A percentile compares a stretch with the other conserved stretches of the same genome.
phyloP scores from a whole-genome alignment of 2,329 filamentous ascomycete genomes.

The Fusarium longipes region DNA sequence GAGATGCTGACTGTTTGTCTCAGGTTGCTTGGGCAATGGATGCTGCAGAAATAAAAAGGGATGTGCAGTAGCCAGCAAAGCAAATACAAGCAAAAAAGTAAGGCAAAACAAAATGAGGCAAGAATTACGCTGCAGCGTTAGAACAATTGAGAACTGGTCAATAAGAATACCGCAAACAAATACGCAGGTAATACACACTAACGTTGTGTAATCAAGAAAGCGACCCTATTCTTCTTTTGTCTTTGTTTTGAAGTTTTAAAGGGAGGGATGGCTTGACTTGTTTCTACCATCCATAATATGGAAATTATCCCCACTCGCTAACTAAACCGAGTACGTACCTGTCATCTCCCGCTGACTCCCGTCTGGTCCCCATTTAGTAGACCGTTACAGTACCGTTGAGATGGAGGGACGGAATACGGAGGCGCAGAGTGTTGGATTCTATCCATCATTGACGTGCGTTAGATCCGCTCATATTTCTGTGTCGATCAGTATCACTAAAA shows the following conservation, averaged over 20 bases:
- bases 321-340: slow-evolving; percentile 2
- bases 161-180: slow-evolving; percentile 20
- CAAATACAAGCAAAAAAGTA: not conserved
- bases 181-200: slow-evolving; percentile 6
- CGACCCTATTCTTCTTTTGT: not conserved
- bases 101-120: slow-evolving; percentile 12
- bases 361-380: slow-evolving; percentile 20
- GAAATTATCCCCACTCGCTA: slow-evolving; percentile 1
- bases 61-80: slow-evolving; percentile 4
- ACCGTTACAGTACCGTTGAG: slow-evolving; percentile 28
- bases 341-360: slow-evolving; percentile 27
- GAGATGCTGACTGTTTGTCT: not conserved
- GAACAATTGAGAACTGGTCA: slow-evolving; percentile 4
- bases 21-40: slow-evolving; percentile 29
- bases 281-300: no score
- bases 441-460: slow-evolving; percentile 6
- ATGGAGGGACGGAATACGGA: slow-evolving; percentile 18
- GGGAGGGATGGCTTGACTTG: slow-evolving; percentile 25
- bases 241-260: slow-evolving; percentile 21
- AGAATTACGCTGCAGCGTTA: not conserved
- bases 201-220: not conserved
- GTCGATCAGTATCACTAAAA: not conserved
- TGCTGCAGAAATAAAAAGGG: slow-evolving; percentile 12
- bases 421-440: not conserved
- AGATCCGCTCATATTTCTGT: not conserved